Base-by-base conservation (phyloP, 352 stramenopile genomes). In the Phytophthora tentaculata region DNA sequence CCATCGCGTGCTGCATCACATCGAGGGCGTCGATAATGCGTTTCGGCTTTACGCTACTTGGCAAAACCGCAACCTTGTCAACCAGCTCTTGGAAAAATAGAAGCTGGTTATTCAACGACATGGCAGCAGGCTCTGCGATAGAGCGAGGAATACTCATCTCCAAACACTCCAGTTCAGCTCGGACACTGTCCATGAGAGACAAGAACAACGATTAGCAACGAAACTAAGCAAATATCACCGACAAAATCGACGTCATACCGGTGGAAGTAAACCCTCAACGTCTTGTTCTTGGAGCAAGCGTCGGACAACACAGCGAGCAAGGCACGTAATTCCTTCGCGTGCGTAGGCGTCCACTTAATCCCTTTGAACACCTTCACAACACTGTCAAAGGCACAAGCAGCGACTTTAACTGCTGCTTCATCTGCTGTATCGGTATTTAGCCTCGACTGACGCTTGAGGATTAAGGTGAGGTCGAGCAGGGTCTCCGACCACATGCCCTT, bases 251-350 rank as follows among this genome's bases (percentile, higher is more conserved):
- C 6, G 5, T 9, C 52, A n/a, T 68, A 78, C 67, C 56, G 41
- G n/a, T 78, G 47, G 24, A 75, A 75, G 20, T 51, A 52, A 37
- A 26, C n/a, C 7, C 56, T 62, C 14, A 78, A 43, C 55, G 52
- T 14, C 48, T 73, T 39, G 49, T 69, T 75, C 41, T 67, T 73
- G n/a, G 62, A 57, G 47, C 71, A 79, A n/a, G 67, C 57, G 20
- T 65, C 32, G 19, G 56, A 60, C n/a, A 79, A 66, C 1, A 24
- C 48, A 29, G 54, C 55, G 3, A 73, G 20, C 16, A 75, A n/a
- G 23, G 56, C 44, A 3, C 22, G 44, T 22, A 69, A 28, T 61
- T 76, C 67, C 32, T 73, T 59, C 2, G 44, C 28, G 23, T 29
- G 22, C 17, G 69, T 41, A 10, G 4, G 9, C 19, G 54, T 73